These are phyloP conservation scores for Pterula multifida DNA, from an alignment of 1,284 basidiomycete genomes.

Conservation along the genomic window DNA sequence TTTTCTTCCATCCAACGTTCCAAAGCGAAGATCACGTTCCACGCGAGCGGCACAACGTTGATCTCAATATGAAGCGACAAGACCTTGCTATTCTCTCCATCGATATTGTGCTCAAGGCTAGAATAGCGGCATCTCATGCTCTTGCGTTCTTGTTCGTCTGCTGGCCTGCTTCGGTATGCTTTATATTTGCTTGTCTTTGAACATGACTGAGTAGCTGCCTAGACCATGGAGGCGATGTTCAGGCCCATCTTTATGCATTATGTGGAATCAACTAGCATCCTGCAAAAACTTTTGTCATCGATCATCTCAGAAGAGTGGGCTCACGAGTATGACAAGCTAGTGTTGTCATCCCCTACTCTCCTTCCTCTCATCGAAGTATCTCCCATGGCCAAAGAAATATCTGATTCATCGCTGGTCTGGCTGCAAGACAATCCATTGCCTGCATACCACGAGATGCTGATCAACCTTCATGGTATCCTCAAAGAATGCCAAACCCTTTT, in stretches of 20 bases:
- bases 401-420: constrained; percentile 52
- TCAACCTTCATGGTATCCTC: constrained; percentile 72
- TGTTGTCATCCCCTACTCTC: constrained; percentile 18
- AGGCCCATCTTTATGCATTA: constrained; percentile 67
- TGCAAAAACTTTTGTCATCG: constrained; percentile 81
- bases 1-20: constrained; percentile 59
- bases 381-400: constrained; percentile 54
- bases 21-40: constrained; percentile 31
- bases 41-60: constrained; percentile 81
- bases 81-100: constrained; percentile 78
- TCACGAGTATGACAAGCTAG: constrained; percentile 29
- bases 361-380: constrained; percentile 37
- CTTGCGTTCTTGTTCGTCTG: constrained; percentile 62
- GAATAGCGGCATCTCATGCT: constrained; percentile 74
- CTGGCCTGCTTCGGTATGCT: constrained; percentile 51
- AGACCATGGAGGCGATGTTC: constrained; percentile 46
- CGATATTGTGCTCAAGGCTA: constrained; percentile 74
- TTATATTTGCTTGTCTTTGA: constrained; percentile 3
- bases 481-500: constrained; percentile 74
- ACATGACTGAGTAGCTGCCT: constrained; percentile 8
- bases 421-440: constrained; percentile 68
- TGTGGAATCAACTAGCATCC: constrained; percentile 78
- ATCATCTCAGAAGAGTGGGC: constrained; percentile 94
- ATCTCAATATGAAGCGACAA: constrained; percentile 91
- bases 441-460: constrained; percentile 88